Base-by-base conservation (phyloP, 768 basidiomycete species). In the Lactifluus echinatus region DNA sequence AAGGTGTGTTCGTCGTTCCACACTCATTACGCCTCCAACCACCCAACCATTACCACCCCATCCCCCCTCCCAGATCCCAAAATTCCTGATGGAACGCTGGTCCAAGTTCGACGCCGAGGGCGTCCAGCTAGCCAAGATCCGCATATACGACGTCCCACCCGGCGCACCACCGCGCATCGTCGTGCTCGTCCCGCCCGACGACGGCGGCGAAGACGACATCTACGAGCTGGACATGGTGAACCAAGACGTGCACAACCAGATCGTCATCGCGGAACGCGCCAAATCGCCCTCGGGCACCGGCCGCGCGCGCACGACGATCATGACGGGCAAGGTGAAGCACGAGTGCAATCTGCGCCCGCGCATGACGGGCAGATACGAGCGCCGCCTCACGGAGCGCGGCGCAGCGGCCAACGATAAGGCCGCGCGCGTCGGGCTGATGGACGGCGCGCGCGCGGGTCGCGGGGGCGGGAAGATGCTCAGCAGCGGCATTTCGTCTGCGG, bases 211-310 rank as follows among this genome's bases (percentile, higher is more conserved):
- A 23, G 68, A 66, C 4, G 86, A 87, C 65, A 79, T 83, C 69
- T 97, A 92, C 72, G 89, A 92, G 64, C 76, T 97, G 33, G 85
- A 90, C 42, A 90, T 95, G 81, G 83, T 92, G 42, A 87, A 90
- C 60, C 85, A 90, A 60, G 71, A 80, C 31, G 86, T 90, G 8
- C 87, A 89, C 64, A 93, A 93, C 72, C 85, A 92, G 69, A 79
- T 89, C 55, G 88, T 92, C 28, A 80, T 93, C 34, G 89, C 89
- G 0, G 89, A 92, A 69, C 81, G 85, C 51, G 84, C 85, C 23
- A 91, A 89, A 65, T 86, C 75, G 50, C 81, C 68, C 31, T 67
- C 77, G 36, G 69, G 74, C 29, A 68, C 74, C 60, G 53, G 72
- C 2, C 79, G 87, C 10, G 84, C 87, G 10, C 79, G 87, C 33